A percentile compares a stretch with the other conserved stretches of the same genome.
Conservation (phyloP, 2,329 filamentous ascomycete genomes). For the Fusarium devonianum region DNA sequence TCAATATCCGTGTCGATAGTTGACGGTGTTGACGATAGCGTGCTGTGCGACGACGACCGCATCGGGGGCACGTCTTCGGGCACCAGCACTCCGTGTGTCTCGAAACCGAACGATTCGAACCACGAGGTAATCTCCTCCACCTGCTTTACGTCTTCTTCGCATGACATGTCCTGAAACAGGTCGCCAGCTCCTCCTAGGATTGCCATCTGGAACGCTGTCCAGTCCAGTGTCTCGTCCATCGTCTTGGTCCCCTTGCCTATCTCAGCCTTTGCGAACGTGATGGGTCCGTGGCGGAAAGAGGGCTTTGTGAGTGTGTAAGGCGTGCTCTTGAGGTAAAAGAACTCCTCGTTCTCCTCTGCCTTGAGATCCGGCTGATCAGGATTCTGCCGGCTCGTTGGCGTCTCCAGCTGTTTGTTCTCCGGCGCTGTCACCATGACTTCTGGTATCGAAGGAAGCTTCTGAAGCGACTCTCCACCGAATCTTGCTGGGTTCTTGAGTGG, state of each 20-base stretch:
- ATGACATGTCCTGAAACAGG: conserved; percentile 53
- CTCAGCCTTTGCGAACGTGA: conserved; percentile 59
- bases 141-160: conserved; percentile 54
- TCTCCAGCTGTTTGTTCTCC: conserved; percentile 14
- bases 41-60: conserved; percentile 37
- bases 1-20: conserved; percentile 46
- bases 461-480: conserved; percentile 8
- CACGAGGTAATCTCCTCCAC: conserved; percentile 56
- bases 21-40: conserved; percentile 40
- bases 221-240: conserved; percentile 62
- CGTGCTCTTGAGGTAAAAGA: conserved; percentile 57
- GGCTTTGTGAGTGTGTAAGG: conserved; percentile 59
- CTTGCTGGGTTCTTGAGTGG: conserved; percentile 38
- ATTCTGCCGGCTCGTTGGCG: conserved; percentile 6
- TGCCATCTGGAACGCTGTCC: conserved; percentile 71
- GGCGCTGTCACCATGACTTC: conserved; percentile 30
- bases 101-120: conserved; percentile 60
- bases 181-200: conserved; percentile 65
- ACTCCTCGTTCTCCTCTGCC: conserved; percentile 52
- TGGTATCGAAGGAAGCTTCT: conserved; percentile 38
- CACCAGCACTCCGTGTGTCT: conserved; percentile 51
- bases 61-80: conserved; percentile 32
- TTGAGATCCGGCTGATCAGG: conserved; percentile 19
- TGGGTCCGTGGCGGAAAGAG: conserved; percentile 61
- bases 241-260: conserved; percentile 47